Evolutionary conservation across 176 grass and related monocot species (phyloP).

Genomic region (Oryza punctata): DNA sequence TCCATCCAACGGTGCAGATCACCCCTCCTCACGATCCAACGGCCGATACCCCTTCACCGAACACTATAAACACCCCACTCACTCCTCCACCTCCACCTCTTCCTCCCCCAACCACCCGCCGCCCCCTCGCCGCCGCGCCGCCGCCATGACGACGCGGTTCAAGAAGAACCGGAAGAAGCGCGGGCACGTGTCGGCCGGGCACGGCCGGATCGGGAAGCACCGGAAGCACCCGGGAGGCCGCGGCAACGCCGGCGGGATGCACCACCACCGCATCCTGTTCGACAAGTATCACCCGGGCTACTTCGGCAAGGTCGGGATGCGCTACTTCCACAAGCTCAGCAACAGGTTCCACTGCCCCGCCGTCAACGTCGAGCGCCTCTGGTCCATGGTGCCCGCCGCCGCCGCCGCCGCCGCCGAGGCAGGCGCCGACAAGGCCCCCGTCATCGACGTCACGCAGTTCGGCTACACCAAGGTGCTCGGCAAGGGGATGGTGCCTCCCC

Average conservation of each 20-base stretch:
- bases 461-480: conserved; percentile 72
- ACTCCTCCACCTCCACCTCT: not conserved
- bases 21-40: not conserved
- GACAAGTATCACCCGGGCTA: conserved; percentile 73
- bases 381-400: conserved; percentile 48
- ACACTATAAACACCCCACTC: not conserved
- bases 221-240: conserved; percentile 56
- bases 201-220: no score
- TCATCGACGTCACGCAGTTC: conserved; percentile 57
- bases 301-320: conserved; percentile 24
- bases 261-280: conserved; percentile 69
- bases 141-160: no score
- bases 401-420: conserved; percentile 32
- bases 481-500: conserved; percentile 47
- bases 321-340: conserved; percentile 64
- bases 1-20: not conserved
- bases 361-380: conserved; percentile 33
- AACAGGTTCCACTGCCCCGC: conserved; percentile 63
- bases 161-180: conserved; percentile 45
- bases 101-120: not conserved
- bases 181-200: no score
- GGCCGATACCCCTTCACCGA: not conserved
- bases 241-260: conserved; percentile 63
- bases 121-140: no score
- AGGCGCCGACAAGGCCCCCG: conserved; percentile 32